A percentile compares a stretch with the other conserved stretches of the same genome.
These are phyloP conservation scores for Chlorophyllum brunneum DNA, from an alignment of 768 basidiomycete species.

Conservation along the genomic window DNA sequence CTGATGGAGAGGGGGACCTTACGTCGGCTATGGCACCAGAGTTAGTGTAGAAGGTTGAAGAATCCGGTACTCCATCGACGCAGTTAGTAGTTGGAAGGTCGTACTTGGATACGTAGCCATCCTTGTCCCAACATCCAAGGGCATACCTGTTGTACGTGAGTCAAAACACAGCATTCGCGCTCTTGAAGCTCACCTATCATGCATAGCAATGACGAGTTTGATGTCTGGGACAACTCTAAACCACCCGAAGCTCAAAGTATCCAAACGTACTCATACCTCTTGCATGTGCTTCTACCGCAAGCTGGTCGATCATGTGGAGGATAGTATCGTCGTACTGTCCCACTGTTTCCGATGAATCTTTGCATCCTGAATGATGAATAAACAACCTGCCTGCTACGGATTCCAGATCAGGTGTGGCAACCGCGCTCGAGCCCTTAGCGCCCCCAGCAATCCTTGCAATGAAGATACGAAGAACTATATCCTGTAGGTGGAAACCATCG, in stretches of 20 bases:
- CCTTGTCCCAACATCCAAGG: conserved; percentile 24
- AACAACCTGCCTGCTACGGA: conserved; percentile 17
- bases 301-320: conserved; percentile 20
- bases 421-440: conserved; percentile 21
- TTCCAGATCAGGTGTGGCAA: conserved; percentile 21
- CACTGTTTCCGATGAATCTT: conserved; percentile 11
- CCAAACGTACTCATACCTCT: conserved; percentile 13
- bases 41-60: conserved; percentile 22
- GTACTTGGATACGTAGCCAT: conserved; percentile 24
- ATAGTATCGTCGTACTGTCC: conserved; percentile 23
- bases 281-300: conserved; percentile 21
- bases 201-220: conserved; percentile 25
- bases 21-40: conserved; percentile 23
- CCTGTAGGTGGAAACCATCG: no score
- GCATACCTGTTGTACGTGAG: conserved; percentile 15
- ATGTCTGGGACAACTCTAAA: conserved; percentile 16
- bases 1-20: not conserved
- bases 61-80: conserved; percentile 24
- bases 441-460: conserved; percentile 21
- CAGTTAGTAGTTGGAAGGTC: conserved; percentile 19
- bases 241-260: not conserved
- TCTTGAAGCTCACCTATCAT: conserved; percentile 15
- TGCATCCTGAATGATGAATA: no score
- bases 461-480: conserved; percentile 21
- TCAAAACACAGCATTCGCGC: not conserved